Evolutionary conservation across 768 basidiomycete genomes (phyloP), one percentile per base, ranked within the genome.

Genomic region (Russula compacta): DNA sequence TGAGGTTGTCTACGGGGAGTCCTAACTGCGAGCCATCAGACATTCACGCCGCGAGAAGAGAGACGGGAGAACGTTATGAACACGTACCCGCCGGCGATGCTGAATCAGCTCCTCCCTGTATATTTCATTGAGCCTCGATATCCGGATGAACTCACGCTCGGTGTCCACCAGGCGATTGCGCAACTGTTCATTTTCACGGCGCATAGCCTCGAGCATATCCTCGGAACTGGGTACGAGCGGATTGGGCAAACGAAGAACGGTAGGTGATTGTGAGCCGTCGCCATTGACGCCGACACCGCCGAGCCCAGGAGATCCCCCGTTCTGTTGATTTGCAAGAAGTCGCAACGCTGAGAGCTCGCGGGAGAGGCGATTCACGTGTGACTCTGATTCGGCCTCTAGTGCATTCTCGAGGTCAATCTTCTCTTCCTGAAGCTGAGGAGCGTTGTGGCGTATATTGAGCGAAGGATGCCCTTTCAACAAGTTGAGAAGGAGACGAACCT

Each of bases 41-140:
- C 5, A 33, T 58, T 40, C 35, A 15, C 15, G 38, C n/a, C 36
- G 38, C 44, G 17, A 35, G 8, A 17, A 38, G n/a, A 2, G 12
- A 17, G 21, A n/a, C 10, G 14, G 17, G 6, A 6, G 0, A 15
- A 57, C 33, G 36, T 38, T 39, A 44, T 10, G 19, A 11, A 9
- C 12, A 63, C 91, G 73, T 73, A 90, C 89, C 71, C 88, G 76
- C 65, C 83, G 76, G 60, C 91, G 73, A 68, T 88, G 83, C 47
- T 89, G 85, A 57, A 93, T 84, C 61, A 93, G 73, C 72, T 93
- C 91, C 72, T 91, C 90, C 35, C 89, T 78, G 69, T 92, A 93
- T 5, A 90, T 80, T 67, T 92, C 90, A 65, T 92, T 92, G 69
- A 90, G 72, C 64, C 89, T 73, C 53, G 83, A 77, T 51, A 91